Percentiles rank a stretch among this genome's conserved stretches.
phyloP scores from a whole-genome alignment of 2,329 filamentous ascomycete genomes.

The Ceratocystiopsis sp. region DNA sequence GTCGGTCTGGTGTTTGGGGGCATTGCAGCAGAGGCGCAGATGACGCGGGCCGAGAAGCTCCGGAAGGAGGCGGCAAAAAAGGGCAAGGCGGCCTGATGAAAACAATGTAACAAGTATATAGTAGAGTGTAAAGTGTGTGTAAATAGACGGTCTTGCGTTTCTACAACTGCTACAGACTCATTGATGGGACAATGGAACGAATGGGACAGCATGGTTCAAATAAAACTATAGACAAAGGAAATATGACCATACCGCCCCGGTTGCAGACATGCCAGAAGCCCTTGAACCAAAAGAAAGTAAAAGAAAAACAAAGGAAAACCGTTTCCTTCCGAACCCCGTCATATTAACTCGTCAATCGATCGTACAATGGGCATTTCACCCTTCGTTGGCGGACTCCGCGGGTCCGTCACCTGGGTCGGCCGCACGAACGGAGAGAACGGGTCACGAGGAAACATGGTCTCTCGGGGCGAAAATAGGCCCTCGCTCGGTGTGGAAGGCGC shows the following conservation, averaged over 20 bases:
- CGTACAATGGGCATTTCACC: conserved; percentile 60
- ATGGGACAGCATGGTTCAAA: too few species aligned
- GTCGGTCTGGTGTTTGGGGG: conserved; percentile 88
- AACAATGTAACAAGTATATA: neutral
- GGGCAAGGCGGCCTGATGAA: conserved; percentile 9
- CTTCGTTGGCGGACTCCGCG: conserved; percentile 56
- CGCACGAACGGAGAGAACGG: conserved; percentile 33
- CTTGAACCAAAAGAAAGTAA: too few species aligned
- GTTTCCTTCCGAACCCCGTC: conserved; percentile 11
- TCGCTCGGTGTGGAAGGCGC: conserved; percentile 33
- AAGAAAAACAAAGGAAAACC: too few species aligned
- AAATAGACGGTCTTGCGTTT: too few species aligned
- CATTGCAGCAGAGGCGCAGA: conserved; percentile 75
- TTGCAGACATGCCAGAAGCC: too few species aligned
- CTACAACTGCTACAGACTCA: too few species aligned
- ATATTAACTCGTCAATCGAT: conserved; percentile 64
- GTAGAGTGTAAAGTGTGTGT: neutral
- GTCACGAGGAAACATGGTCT: conserved; percentile 35
- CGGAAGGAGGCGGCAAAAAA: conserved; percentile 52
- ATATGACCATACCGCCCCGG: too few species aligned
- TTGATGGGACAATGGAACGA: too few species aligned
- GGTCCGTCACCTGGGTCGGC: conserved; percentile 40
- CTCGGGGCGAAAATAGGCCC: conserved; percentile 35
- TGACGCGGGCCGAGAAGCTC: conserved; percentile 68
- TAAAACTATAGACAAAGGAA: too few species aligned